Conservation (phyloP, 805 yeast genomes). For the Zygoascus flipseniorum region DNA sequence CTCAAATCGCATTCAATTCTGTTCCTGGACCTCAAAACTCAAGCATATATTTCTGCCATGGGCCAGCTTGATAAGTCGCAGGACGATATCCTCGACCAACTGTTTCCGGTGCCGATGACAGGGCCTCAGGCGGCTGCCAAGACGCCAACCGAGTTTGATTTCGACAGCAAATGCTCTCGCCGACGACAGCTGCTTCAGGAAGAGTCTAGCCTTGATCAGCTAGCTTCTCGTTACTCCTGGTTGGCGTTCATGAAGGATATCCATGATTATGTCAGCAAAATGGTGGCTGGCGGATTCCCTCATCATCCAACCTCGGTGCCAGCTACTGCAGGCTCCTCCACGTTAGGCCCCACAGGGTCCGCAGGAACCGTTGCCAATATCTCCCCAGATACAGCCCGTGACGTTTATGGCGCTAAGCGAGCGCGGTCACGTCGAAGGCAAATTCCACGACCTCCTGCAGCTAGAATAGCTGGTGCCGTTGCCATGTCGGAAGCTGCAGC, state of each 20-base stretch:
- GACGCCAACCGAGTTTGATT: slow-evolving; percentile 73
- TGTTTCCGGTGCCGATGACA: slow-evolving; percentile 62
- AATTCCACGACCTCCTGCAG: not conserved
- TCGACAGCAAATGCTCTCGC: slow-evolving; percentile 61
- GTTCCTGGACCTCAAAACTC: slow-evolving; percentile 84
- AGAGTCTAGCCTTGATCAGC: slow-evolving; percentile 37
- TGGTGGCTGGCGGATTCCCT: not conserved
- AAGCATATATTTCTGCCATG: slow-evolving; percentile 84
- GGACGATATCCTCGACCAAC: slow-evolving; percentile 60
- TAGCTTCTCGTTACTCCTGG: slow-evolving; percentile 79
- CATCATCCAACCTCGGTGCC: not conserved
- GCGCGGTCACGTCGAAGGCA: not conserved
- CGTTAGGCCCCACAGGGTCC: not conserved
- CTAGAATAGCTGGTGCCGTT: not conserved
- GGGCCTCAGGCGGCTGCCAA: slow-evolving; percentile 17
- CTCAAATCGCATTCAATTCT: slow-evolving; percentile 74
- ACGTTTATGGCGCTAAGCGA: not conserved
- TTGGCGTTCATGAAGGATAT: slow-evolving; percentile 69
- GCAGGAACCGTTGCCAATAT: not conserved
- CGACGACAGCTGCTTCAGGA: slow-evolving; percentile 54
- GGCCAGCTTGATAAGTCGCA: slow-evolving; percentile 51
- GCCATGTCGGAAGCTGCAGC: not conserved
- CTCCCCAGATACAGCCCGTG: not conserved
- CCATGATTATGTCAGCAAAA: slow-evolving; percentile 52
- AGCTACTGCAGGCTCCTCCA: not conserved